Conservation (phyloP, 306 rosid genomes). For the Casuarina equisetifolia region DNA sequence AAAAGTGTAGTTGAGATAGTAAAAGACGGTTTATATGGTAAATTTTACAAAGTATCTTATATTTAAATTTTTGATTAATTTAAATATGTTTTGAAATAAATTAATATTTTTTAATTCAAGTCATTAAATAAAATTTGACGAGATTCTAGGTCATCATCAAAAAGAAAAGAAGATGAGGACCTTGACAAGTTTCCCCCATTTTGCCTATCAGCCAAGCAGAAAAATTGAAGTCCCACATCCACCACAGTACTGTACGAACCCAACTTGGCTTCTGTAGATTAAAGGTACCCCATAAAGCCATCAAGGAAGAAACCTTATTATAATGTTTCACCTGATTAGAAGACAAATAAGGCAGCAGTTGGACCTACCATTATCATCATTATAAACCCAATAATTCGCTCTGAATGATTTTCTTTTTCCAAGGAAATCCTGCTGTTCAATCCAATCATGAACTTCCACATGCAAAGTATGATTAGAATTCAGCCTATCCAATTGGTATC, state of each 20-base stretch:
- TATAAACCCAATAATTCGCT: neutral
- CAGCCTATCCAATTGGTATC: too few relatives aligned
- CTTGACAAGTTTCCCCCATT: neutral
- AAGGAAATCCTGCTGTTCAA: neutral
- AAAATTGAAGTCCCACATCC: neutral
- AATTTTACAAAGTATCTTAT: too few relatives aligned
- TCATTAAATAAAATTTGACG: too few relatives aligned
- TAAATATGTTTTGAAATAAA: too few relatives aligned
- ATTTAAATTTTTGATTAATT: too few relatives aligned
- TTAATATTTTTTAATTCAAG: too few relatives aligned
- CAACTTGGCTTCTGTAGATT: neutral
- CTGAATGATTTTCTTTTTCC: too few relatives aligned
- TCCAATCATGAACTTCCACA: neutral
- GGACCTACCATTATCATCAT: too few relatives aligned
- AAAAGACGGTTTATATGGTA: too few relatives aligned
- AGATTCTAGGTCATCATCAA: too few relatives aligned
- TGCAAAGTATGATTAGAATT: neutral
- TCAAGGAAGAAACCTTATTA: neutral
- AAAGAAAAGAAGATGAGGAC: neutral
- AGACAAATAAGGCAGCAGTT: neutral
- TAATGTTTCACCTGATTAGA: neutral
- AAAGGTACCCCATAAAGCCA: neutral
- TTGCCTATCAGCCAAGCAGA: neutral
- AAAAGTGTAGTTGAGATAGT: too few relatives aligned
- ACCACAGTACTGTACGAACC: neutral